These are phyloP conservation scores for Solanum chacoense DNA, from an alignment of 305 asterid genomes.

Conservation along the genomic window DNA sequence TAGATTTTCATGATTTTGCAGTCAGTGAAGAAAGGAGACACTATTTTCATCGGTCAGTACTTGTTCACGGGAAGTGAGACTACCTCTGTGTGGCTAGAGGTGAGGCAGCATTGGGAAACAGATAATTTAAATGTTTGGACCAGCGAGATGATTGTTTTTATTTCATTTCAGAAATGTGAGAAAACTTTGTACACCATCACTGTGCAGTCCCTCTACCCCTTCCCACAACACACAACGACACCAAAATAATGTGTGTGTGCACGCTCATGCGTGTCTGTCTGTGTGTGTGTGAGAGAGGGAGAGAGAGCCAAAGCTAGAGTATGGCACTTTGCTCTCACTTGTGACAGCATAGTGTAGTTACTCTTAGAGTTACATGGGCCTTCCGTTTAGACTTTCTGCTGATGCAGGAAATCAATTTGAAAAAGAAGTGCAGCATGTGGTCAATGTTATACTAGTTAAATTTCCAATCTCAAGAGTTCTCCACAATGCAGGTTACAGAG, in stretches of 20 bases:
- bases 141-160: not conserved
- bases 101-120: constrained; percentile 7
- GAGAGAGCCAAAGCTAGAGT: not conserved
- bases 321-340: not conserved
- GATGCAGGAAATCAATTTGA: not conserved
- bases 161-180: not conserved
- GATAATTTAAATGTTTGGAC: not conserved
- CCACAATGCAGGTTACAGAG: constrained; percentile 48
- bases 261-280: not conserved
- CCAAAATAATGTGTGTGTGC: not conserved
- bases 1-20: constrained; percentile 17
- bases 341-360: too few species aligned
- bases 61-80: constrained; percentile 85
- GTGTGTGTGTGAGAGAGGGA: not conserved
- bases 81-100: constrained; percentile 88
- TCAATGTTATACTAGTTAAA: not conserved
- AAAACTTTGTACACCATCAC: not conserved
- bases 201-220: not conserved
- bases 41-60: constrained; percentile 83
- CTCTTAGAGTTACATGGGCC: not conserved
- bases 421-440: not conserved
- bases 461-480: constrained; percentile 11
- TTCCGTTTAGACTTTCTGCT: not conserved
- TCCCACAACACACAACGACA: not conserved
- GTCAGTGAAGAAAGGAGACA: constrained; percentile 75